These are phyloP conservation scores for Scytalidium lignicola DNA, from an alignment of 2,329 filamentous ascomycete species.

Conservation along the genomic window DNA sequence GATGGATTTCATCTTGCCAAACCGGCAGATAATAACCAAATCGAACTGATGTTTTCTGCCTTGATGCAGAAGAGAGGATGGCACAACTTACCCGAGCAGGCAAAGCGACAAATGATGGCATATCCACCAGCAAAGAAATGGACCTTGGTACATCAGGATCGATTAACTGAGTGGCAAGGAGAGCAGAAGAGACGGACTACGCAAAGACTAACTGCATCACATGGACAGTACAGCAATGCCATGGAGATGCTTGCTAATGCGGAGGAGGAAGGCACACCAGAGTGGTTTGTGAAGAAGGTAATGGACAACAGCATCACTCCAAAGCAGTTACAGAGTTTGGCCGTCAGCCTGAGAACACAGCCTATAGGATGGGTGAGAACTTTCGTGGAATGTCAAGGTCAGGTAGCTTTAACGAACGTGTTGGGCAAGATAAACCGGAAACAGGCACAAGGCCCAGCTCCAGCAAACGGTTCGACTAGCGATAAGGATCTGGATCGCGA, in stretches of 20 bases:
- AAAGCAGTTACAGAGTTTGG: slow-evolving; percentile 87
- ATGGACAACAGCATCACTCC: slow-evolving; percentile 92
- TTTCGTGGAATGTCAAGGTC: slow-evolving; percentile 95
- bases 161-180: slow-evolving; percentile 86
- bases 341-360: slow-evolving; percentile 91
- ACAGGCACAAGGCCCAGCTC: slow-evolving; percentile 62
- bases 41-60: slow-evolving; percentile 86
- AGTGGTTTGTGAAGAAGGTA: slow-evolving; percentile 96
- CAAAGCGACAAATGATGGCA: slow-evolving; percentile 89
- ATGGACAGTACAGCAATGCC: slow-evolving; percentile 62
- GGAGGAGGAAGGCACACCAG: slow-evolving; percentile 91
- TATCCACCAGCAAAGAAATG: slow-evolving; percentile 95
- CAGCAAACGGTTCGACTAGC: slow-evolving; percentile 43
- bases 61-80: slow-evolving; percentile 97
- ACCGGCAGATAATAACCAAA: slow-evolving; percentile 73
- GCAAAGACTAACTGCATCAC: slow-evolving; percentile 50
- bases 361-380: slow-evolving; percentile 96
- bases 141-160: slow-evolving; percentile 94
- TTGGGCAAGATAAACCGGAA: slow-evolving; percentile 90
- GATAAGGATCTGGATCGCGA: slow-evolving; percentile 68
- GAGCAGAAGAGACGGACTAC: slow-evolving; percentile 84
- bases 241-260: slow-evolving; percentile 69
- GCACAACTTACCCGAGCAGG: slow-evolving; percentile 95
- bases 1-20: slow-evolving; percentile 57
- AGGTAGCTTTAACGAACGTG: slow-evolving; percentile 91